Percentiles rank a stretch among this genome's conserved stretches.
Conservation (phyloP, 495 filamentous ascomycete genomes). For the Podospora sp. region DNA sequence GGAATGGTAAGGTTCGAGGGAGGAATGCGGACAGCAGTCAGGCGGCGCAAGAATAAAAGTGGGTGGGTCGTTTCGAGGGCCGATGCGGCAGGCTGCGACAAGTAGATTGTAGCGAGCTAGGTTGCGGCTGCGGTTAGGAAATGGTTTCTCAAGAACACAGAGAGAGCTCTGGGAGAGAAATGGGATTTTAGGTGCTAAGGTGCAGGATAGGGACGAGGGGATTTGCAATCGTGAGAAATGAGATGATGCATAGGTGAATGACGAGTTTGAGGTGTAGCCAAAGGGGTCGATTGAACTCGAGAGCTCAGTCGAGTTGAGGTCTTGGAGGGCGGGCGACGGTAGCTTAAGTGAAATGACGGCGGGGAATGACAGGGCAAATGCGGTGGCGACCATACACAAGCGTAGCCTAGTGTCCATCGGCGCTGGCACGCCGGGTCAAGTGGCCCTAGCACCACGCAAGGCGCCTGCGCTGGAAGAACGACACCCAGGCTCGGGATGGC, state of each 20-base stretch:
- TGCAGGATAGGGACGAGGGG: slow-evolving; percentile 1
- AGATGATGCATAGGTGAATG: slow-evolving; percentile 17
- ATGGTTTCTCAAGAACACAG: slow-evolving; percentile 4
- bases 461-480: slow-evolving; percentile 31
- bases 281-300: slow-evolving; percentile 25
- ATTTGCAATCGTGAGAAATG: neutral
- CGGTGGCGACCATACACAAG: slow-evolving; percentile 41
- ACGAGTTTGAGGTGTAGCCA: slow-evolving; percentile 14
- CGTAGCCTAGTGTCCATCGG: slow-evolving; percentile 33
- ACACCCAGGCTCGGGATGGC: slow-evolving; percentile 9
- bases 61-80: slow-evolving; percentile 25
- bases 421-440: slow-evolving; percentile 36
- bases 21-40: slow-evolving; percentile 31
- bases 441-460: slow-evolving; percentile 29
- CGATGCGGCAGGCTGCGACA: slow-evolving; percentile 32
- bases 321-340: slow-evolving; percentile 42
- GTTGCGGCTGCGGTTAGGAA: slow-evolving; percentile 24
- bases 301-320: slow-evolving; percentile 33
- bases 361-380: slow-evolving; percentile 41
- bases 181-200: slow-evolving; percentile 7
- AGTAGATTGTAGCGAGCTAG: slow-evolving; percentile 22
- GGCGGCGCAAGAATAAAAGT: slow-evolving; percentile 30
- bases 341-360: slow-evolving; percentile 43
- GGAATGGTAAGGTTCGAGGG: slow-evolving; percentile 26
- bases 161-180: slow-evolving; percentile 5